These are phyloP conservation scores for Polysphondylium violaceum DNA, from an alignment of 78 protist genomes.

Conservation along the genomic window DNA sequence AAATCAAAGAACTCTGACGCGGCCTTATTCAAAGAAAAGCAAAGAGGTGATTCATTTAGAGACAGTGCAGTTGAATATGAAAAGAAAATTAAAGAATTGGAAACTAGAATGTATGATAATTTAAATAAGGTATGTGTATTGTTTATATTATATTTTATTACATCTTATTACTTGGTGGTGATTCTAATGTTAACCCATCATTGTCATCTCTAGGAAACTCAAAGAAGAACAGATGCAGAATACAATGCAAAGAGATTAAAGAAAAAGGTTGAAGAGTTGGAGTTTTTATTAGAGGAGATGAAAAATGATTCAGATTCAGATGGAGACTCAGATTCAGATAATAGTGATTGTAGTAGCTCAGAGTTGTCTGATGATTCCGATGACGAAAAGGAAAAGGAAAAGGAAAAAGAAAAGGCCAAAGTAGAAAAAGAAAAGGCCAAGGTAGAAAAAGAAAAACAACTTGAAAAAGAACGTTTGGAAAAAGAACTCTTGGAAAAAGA, in stretches of 20 bases:
- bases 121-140: conserved; percentile 13
- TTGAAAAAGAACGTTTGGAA: neutral
- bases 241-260: conserved; percentile 51
- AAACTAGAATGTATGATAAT: conserved; percentile 63
- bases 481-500: conserved; percentile 14
- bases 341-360: neutral
- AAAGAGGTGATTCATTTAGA: conserved; percentile 65
- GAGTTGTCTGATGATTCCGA: conserved; percentile 20
- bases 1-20: conserved; percentile 5
- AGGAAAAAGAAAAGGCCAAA: conserved; percentile 4
- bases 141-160: neutral
- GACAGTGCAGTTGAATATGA: conserved; percentile 64
- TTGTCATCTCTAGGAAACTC: conserved; percentile 13
- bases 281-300: conserved; percentile 44
- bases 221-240: conserved; percentile 53
- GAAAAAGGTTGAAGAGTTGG: conserved; percentile 59
- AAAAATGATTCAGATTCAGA: conserved; percentile 1
- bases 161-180: neutral
- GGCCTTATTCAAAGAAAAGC: conserved; percentile 42
- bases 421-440: neutral
- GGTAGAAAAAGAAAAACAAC: conserved; percentile 21
- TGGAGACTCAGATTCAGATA: neutral
- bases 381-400: neutral
- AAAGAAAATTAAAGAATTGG: conserved; percentile 49
- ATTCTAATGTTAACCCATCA: neutral